These are phyloP conservation scores for Teratosphaeria destructans DNA, from an alignment of 2,329 filamentous ascomycete species.

Conservation along the genomic window DNA sequence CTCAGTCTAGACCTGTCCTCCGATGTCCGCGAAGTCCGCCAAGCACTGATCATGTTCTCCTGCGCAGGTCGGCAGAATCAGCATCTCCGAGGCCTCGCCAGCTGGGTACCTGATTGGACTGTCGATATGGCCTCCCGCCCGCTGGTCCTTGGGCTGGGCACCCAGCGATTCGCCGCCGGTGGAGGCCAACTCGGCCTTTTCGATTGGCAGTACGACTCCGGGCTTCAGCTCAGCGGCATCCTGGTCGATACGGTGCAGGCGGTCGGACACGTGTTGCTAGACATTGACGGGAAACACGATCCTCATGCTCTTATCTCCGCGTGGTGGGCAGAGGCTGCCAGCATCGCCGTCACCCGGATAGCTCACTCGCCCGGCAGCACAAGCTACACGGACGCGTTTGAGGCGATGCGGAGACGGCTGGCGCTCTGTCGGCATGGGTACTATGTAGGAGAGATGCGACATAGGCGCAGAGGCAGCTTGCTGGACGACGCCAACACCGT, in stretches of 20 bases:
- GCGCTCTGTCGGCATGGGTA: slow-evolving; percentile 14
- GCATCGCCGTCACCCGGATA: slow-evolving; percentile 13
- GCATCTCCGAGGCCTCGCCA: slow-evolving; percentile 7
- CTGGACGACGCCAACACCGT: slow-evolving; percentile 15
- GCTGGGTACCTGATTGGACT: slow-evolving; percentile 22
- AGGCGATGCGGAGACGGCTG: slow-evolving; percentile 13
- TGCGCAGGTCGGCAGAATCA: slow-evolving; percentile 22
- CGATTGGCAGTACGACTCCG: slow-evolving; percentile 17
- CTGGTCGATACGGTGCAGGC: slow-evolving; percentile 17
- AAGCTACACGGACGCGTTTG: slow-evolving; percentile 16
- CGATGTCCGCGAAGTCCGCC: slow-evolving; percentile 11
- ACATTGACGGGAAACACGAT: slow-evolving; percentile 2
- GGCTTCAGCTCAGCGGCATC: slow-evolving; percentile 18
- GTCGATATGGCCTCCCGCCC: slow-evolving; percentile 15
- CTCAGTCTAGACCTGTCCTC: slow-evolving; percentile 4
- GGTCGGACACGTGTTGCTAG: slow-evolving; percentile 12
- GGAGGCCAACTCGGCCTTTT: slow-evolving; percentile 14
- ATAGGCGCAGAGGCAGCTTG: slow-evolving; percentile 12
- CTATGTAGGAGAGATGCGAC: slow-evolving; percentile 8
- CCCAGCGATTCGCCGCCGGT: slow-evolving; percentile 14
- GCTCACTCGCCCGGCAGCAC: slow-evolving; percentile 19
- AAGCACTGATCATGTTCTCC: slow-evolving; percentile 17
- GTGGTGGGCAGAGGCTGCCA: slow-evolving; percentile 19
- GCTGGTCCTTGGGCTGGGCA: slow-evolving; percentile 16
- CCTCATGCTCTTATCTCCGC: slow-evolving; percentile 7